These are phyloP conservation scores for Talaromyces sp. DNA, from an alignment of 2,329 filamentous ascomycete genomes.

Conservation along the genomic window DNA sequence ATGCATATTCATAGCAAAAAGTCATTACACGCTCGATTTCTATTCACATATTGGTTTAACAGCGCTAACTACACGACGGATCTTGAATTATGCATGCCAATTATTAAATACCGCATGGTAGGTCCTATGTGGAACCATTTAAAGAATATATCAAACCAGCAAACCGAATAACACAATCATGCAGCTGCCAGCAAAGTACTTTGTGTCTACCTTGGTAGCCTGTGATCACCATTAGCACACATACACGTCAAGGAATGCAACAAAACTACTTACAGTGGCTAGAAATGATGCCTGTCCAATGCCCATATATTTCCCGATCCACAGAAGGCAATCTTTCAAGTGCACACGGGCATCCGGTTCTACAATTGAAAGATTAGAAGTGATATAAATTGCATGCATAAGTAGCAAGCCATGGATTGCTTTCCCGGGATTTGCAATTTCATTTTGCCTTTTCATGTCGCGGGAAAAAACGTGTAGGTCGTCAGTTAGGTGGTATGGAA, in stretches of 20 bases:
- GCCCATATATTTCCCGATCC: constrained; percentile 7
- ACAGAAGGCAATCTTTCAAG: background rate
- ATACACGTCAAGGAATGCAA: background rate
- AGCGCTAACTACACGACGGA: no score
- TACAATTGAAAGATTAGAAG: constrained; percentile 1
- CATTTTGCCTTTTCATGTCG: background rate
- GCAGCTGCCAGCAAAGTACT: background rate
- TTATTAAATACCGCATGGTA: background rate
- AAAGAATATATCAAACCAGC: background rate
- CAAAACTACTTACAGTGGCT: background rate
- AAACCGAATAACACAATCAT: background rate
- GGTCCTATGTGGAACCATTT: background rate
- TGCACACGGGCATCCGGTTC: background rate
- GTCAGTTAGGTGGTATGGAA: constrained; percentile 4
- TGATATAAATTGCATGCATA: constrained; percentile 5
- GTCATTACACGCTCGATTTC: no score
- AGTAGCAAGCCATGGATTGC: constrained; percentile 1
- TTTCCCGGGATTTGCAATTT: background rate
- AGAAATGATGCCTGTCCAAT: constrained; percentile 5
- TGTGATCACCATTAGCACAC: background rate
- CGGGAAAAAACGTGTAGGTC: constrained; percentile 1
- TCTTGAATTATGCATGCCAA: background rate
- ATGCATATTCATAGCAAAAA: no score
- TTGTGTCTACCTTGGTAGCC: background rate
- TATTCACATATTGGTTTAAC: no score